Percentiles rank a stretch among this genome's conserved stretches.
phyloP scores from a whole-genome alignment of 164 flowering plant species.

The Chloranthus sessilifolius region DNA sequence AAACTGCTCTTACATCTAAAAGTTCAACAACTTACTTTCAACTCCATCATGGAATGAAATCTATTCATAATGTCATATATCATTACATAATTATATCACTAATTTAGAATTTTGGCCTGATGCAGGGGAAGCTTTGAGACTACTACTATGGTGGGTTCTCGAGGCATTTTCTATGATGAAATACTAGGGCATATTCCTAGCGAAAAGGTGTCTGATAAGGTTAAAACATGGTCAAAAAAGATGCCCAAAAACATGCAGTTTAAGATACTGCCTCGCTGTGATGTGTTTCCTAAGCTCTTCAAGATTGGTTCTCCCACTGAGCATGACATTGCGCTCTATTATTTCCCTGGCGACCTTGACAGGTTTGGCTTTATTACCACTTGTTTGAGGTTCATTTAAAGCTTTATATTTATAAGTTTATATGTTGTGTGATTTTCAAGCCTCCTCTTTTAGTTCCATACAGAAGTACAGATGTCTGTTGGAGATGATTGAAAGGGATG shows the following conservation, averaged over 20 bases:
- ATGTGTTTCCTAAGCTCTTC: slow-evolving; percentile 20
- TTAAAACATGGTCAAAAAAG: slow-evolving; percentile 15
- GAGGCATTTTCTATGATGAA: slow-evolving; percentile 7
- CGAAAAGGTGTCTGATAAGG: slow-evolving; percentile 18
- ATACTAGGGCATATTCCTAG: slow-evolving; percentile 23
- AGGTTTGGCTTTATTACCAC: slow-evolving; percentile 16
- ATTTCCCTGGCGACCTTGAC: slow-evolving; percentile 11
- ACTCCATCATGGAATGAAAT: no score
- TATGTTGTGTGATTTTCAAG: neutral
- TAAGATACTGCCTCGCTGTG: slow-evolving; percentile 12
- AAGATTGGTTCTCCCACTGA: slow-evolving; percentile 11
- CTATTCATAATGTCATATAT: neutral
- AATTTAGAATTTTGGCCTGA: neutral
- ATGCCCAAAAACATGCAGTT: slow-evolving; percentile 16
- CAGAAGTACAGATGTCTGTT: slow-evolving; percentile 15
- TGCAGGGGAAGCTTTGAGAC: slow-evolving; percentile 24
- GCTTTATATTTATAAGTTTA: neutral
- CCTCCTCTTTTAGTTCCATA: slow-evolving; percentile 9
- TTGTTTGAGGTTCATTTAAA: neutral
- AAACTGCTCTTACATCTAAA: neutral
- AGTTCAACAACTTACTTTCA: no score
- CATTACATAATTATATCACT: neutral
- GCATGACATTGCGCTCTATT: slow-evolving; percentile 25
- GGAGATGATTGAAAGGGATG: slow-evolving; percentile 12
- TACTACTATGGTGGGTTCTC: neutral